phyloP scores from a whole-genome alignment of 2,329 filamentous ascomycete species.

The Apiospora arundinis region DNA sequence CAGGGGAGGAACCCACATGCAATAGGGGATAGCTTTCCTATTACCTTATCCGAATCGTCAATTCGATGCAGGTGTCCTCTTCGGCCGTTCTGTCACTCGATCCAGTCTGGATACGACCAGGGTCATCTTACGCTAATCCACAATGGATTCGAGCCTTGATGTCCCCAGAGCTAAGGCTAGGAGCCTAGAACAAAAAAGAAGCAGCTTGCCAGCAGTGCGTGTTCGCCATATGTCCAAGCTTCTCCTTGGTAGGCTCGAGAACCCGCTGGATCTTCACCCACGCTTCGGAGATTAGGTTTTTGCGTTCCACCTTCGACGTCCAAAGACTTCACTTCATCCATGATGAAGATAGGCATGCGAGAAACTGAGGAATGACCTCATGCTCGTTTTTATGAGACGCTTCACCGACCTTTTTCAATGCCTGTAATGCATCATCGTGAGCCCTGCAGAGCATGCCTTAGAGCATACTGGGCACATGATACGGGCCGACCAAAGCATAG shows the following conservation, averaged over 20 bases:
- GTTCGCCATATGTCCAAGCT: neutral
- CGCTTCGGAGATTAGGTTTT: conserved; percentile 7
- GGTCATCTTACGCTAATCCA: neutral
- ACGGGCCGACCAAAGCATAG: no score
- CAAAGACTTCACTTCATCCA: neutral
- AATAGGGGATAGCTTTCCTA: neutral
- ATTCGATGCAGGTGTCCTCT: conserved; percentile 18
- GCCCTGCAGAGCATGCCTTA: no score
- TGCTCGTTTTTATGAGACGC: no score
- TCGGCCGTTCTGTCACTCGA: neutral
- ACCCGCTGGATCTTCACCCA: neutral
- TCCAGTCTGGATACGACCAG: conserved; percentile 9
- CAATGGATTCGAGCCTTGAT: neutral
- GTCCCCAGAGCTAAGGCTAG: conserved; percentile 9
- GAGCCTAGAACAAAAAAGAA: conserved; percentile 10
- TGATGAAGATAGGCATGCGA: no score
- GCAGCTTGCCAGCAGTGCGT: neutral
- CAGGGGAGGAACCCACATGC: neutral
- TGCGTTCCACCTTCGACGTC: neutral
- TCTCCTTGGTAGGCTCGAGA: neutral
- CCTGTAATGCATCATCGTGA: no score
- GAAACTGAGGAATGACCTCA: no score
- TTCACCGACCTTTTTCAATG: no score
- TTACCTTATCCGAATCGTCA: neutral
- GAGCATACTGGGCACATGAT: no score